Percentiles rank a stretch among this genome's conserved stretches.
These are phyloP conservation scores for Cylindrodendrum hubeiense DNA, from an alignment of 2,329 filamentous ascomycete species.

Conservation along the genomic window DNA sequence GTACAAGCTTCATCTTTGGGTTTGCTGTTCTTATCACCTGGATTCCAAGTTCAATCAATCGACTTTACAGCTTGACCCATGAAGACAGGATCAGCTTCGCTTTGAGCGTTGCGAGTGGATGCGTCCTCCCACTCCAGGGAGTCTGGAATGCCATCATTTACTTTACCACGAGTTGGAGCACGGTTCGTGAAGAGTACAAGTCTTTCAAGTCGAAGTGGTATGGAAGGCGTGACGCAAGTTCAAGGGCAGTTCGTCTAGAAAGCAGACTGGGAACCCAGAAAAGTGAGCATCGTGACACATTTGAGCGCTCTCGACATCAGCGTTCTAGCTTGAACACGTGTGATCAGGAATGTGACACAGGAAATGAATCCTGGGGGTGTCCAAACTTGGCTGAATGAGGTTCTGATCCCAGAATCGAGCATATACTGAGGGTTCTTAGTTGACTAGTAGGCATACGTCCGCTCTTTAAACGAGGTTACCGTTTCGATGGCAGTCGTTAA, in stretches of 20 bases:
- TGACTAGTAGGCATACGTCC: not conserved
- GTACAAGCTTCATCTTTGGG: constrained; percentile 71
- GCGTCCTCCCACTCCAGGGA: constrained; percentile 82
- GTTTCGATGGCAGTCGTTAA: not conserved
- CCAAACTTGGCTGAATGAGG: not conserved
- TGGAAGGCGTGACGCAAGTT: constrained; percentile 16
- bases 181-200: constrained; percentile 44
- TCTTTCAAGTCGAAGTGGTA: constrained; percentile 28
- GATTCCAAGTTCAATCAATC: constrained; percentile 78
- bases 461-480: no score
- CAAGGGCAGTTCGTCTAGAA: constrained; percentile 41
- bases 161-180: constrained; percentile 71
- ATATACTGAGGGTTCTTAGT: no score
- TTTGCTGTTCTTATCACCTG: constrained; percentile 71
- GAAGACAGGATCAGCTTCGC: constrained; percentile 65
- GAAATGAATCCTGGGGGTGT: constrained; percentile 17
- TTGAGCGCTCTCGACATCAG: constrained; percentile 34
- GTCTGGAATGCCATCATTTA: constrained; percentile 87
- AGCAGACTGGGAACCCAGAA: constrained; percentile 41
- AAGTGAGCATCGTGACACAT: constrained; percentile 36
- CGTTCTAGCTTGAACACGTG: not conserved
- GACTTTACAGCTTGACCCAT: constrained; percentile 75
- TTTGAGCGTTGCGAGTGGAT: constrained; percentile 76
- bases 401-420: not conserved
- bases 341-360: not conserved